These are phyloP conservation scores for Penicillium lagena DNA, from an alignment of 495 filamentous ascomycete species.

Conservation along the genomic window DNA sequence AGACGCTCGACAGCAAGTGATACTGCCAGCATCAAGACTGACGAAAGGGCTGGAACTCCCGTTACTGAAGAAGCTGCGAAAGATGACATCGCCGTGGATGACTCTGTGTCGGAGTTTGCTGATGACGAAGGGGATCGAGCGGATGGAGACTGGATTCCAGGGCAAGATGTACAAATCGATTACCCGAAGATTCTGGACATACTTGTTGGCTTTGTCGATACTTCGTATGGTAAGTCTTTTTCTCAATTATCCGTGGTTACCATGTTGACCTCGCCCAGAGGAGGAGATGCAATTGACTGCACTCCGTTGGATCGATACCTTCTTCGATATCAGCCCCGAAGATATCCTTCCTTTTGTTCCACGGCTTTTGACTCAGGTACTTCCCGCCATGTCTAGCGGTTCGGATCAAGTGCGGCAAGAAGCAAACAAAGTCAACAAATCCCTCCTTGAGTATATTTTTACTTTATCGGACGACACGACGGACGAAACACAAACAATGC, in stretches of 20 bases:
- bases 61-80: slow-evolving; percentile 28
- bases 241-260: background rate
- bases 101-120: slow-evolving; percentile 52
- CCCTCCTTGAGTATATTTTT: slow-evolving; percentile 85
- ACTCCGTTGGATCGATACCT: slow-evolving; percentile 90
- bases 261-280: slow-evolving; percentile 34
- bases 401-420: slow-evolving; percentile 83
- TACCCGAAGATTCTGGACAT: slow-evolving; percentile 89
- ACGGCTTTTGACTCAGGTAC: slow-evolving; percentile 79
- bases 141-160: slow-evolving; percentile 93
- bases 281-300: slow-evolving; percentile 88
- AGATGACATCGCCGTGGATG: slow-evolving; percentile 43
- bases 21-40: slow-evolving; percentile 49
- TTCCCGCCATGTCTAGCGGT: slow-evolving; percentile 90
- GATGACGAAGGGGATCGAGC: slow-evolving; percentile 57
- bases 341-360: slow-evolving; percentile 96
- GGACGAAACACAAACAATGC: slow-evolving; percentile 34
- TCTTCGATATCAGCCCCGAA: slow-evolving; percentile 95
- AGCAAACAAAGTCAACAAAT: slow-evolving; percentile 81
- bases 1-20: slow-evolving; percentile 62
- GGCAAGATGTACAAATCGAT: slow-evolving; percentile 94
- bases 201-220: slow-evolving; percentile 82
- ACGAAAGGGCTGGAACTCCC: slow-evolving; percentile 28
- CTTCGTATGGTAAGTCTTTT: slow-evolving; percentile 55
- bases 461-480: slow-evolving; percentile 73